Base-by-base conservation (phyloP, 2,329 filamentous ascomycete species). In the Aspergillus fijiensis region DNA sequence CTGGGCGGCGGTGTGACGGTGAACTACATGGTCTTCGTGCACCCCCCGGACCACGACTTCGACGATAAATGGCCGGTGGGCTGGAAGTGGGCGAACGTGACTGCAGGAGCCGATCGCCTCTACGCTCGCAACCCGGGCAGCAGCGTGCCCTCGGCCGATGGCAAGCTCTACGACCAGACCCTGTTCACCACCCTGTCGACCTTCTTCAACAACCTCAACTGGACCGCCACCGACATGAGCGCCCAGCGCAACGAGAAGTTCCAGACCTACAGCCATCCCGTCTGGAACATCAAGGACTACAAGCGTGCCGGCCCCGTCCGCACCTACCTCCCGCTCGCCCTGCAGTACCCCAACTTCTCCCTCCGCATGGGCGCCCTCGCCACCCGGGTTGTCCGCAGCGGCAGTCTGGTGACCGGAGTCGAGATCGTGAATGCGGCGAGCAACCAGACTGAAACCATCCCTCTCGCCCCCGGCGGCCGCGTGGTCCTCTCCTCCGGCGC, bases 61-160 rank as follows among this genome's bases (percentile, higher is more conserved):
- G 86, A 92, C 70, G 81, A 84, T 71, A 89, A 89, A 72, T 92
- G 90, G 77, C 89, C 89, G 0, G 64, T 77, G 1, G 89, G 89
- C 31, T 92, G 89, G 89, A 87, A 89, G 73, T 81, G 85, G 21
- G 71, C 76, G 5, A 87, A 91, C 66, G 83, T 91, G 70, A 76
- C 77, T 60, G 71, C 77, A 21, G 84, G 88, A 1, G 84, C 87
- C 5, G 75, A 82, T 31, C 82, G 85, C 47, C 85, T 88, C 6
- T 92, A 91, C 71, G 77, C 80, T 35, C 83, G 88, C n/a, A 91
- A 91, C 62, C 88, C 88, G 0, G 89, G 88, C 31, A 91, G 87
- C 0, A 84, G 84, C 50, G 77, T 79, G 50, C 88, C 89, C 0
- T 91, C 88, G 0, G 77, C 79, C 66, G 88, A 92, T 68, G 86